Percentiles rank a stretch among this genome's conserved stretches.
Evolutionary conservation across 208 protist genomes (phyloP).

Genomic region (Leishmania aethiopica): DNA sequence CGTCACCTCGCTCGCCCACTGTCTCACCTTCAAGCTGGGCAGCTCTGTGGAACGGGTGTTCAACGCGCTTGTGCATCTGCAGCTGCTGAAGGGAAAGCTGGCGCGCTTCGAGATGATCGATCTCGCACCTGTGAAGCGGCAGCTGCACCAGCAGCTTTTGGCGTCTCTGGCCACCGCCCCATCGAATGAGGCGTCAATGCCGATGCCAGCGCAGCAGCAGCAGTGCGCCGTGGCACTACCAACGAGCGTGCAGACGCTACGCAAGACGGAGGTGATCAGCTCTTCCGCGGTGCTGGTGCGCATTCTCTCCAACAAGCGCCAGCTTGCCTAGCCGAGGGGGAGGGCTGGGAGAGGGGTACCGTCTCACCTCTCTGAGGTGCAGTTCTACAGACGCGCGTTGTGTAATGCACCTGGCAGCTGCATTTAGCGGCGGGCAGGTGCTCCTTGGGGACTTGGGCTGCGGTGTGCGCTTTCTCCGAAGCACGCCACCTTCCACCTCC

Average conservation of each 20-base stretch:
- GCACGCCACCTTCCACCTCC: background rate
- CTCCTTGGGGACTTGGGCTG: background rate
- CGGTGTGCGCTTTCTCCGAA: background rate
- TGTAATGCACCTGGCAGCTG: background rate
- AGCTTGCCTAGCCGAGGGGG: conserved; percentile 38
- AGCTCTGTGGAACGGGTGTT: conserved; percentile 78
- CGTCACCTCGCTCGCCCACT: conserved; percentile 64
- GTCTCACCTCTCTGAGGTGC: background rate
- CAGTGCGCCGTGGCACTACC: background rate
- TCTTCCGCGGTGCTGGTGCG: conserved; percentile 63
- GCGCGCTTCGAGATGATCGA: conserved; percentile 83
- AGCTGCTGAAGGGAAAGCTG: conserved; percentile 81
- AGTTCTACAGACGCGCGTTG: background rate
- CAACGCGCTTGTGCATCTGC: conserved; percentile 51
- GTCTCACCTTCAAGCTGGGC: conserved; percentile 74
- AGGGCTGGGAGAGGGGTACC: background rate
- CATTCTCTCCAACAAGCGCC: conserved; percentile 82
- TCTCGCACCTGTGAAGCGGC: conserved; percentile 19
- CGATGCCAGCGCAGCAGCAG: background rate
- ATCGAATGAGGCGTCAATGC: conserved; percentile 1
- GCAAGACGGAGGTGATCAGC: conserved; percentile 61
- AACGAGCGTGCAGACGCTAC: conserved; percentile 32
- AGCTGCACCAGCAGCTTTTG: conserved; percentile 20
- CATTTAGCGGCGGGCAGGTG: background rate
- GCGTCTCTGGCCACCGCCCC: conserved; percentile 8